Evolutionary conservation across 2,329 filamentous ascomycete species (phyloP).

Genomic region (Calonectria leucothoes): DNA sequence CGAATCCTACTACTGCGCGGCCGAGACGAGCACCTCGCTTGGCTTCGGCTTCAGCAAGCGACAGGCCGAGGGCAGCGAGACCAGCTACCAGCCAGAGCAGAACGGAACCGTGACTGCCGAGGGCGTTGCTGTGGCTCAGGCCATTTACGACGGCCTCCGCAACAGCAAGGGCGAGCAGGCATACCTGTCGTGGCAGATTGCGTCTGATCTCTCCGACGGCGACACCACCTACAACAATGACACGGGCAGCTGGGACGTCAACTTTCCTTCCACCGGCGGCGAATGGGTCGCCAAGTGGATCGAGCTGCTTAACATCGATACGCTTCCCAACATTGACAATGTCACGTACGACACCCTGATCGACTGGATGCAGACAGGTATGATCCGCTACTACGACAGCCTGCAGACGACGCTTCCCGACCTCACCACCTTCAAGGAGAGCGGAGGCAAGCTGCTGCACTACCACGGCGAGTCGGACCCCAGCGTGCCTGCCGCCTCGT

Average conservation of each 20-base stretch:
- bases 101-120: conserved; percentile 49
- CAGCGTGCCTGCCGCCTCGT: conserved; percentile 63
- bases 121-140: conserved; percentile 47
- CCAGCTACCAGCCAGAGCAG: conserved; percentile 44
- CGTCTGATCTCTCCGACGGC: conserved; percentile 46
- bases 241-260: conserved; percentile 47
- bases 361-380: conserved; percentile 63
- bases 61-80: conserved; percentile 30
- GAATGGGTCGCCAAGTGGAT: conserved; percentile 55
- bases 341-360: conserved; percentile 68
- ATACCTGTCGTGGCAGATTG: conserved; percentile 50
- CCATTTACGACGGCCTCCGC: conserved; percentile 48
- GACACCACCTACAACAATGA: conserved; percentile 47
- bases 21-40: conserved; percentile 30
- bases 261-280: conserved; percentile 46
- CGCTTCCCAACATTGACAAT: conserved; percentile 54
- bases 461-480: conserved; percentile 69
- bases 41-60: conserved; percentile 23
- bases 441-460: conserved; percentile 67
- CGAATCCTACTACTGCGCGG: conserved; percentile 47
- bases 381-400: conserved; percentile 60
- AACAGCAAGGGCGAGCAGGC: conserved; percentile 48
- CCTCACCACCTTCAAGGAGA: conserved; percentile 59
- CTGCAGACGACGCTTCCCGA: conserved; percentile 68
- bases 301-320: conserved; percentile 53